These are phyloP conservation scores for Theobroma grandiflorum DNA, from an alignment of 441 rosid species.

Conservation along the genomic window DNA sequence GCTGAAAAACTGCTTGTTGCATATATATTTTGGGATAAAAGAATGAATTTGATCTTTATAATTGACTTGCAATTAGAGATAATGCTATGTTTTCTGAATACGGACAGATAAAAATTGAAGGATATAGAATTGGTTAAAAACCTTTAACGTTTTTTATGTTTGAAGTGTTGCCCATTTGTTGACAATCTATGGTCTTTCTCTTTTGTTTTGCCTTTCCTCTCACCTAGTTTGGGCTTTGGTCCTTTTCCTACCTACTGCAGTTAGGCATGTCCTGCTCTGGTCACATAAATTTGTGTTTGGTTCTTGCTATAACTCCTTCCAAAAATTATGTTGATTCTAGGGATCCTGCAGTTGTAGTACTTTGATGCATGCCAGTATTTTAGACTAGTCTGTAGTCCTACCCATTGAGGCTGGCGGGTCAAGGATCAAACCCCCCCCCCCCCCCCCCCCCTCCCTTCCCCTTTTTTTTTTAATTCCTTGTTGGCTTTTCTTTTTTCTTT, in stretches of 20 bases:
- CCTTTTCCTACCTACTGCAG: not conserved
- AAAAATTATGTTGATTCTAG: not conserved
- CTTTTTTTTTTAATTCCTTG: not conserved
- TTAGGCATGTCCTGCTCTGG: not conserved
- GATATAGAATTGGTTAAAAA: not conserved
- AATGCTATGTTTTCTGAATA: not conserved
- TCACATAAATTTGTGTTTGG: not conserved
- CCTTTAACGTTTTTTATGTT: not conserved
- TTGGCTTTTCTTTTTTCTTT: not conserved
- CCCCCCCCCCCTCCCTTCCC: too few relatives aligned
- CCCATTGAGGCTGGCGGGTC: too few relatives aligned
- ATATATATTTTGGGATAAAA: conserved; percentile 7
- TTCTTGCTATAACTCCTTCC: not conserved
- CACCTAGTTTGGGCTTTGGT: not conserved
- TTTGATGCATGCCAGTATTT: not conserved
- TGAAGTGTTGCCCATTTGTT: not conserved
- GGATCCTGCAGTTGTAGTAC: not conserved
- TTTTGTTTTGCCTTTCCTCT: not conserved
- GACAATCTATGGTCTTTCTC: not conserved
- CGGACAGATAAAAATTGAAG: not conserved
- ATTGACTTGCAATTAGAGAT: not conserved
- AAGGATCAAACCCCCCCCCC: not conserved
- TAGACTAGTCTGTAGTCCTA: not conserved
- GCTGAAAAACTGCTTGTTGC: not conserved
- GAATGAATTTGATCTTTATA: conserved; percentile 3